These are phyloP conservation scores for Trichoderma sp. DNA, from an alignment of 2,329 filamentous ascomycete genomes.

Conservation along the genomic window DNA sequence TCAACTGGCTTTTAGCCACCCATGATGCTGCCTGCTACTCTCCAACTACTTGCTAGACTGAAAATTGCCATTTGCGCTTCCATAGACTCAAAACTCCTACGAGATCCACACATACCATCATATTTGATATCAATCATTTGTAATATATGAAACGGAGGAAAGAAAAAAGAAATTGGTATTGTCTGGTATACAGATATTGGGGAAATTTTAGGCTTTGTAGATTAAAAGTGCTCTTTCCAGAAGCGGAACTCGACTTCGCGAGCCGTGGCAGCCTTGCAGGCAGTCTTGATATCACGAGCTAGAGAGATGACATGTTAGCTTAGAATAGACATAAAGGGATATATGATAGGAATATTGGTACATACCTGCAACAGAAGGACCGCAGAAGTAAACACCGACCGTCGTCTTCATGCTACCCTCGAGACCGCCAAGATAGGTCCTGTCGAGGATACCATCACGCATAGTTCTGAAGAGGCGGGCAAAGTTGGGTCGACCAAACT, in stretches of 20 bases:
- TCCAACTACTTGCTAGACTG: background rate
- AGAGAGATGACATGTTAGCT: conserved; percentile 36
- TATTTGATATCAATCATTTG: conserved; percentile 6
- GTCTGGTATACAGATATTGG: conserved; percentile 13
- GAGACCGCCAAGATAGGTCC: conserved; percentile 79
- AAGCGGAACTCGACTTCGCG: conserved; percentile 90
- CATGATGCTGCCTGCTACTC: background rate
- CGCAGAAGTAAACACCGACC: conserved; percentile 97
- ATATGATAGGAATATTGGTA: conserved; percentile 16
- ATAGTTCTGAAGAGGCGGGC: conserved; percentile 74
- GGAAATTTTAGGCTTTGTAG: background rate
- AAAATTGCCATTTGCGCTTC: conserved; percentile 1
- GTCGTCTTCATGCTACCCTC: conserved; percentile 76
- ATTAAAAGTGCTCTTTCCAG: conserved; percentile 92
- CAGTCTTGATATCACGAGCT: conserved; percentile 81
- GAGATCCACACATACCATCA: conserved; percentile 10
- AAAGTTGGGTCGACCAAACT: conserved; percentile 95
- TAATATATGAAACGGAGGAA: background rate
- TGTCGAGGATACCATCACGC: conserved; percentile 82
- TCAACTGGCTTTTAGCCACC: background rate
- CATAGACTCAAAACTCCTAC: conserved; percentile 2
- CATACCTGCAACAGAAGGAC: conserved; percentile 69
- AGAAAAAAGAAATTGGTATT: conserved; percentile 12
- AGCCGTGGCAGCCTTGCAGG: conserved; percentile 69
- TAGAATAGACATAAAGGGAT: background rate